phyloP scores from a whole-genome alignment of 805 yeast genomes.

The Candida qinlingensis region DNA sequence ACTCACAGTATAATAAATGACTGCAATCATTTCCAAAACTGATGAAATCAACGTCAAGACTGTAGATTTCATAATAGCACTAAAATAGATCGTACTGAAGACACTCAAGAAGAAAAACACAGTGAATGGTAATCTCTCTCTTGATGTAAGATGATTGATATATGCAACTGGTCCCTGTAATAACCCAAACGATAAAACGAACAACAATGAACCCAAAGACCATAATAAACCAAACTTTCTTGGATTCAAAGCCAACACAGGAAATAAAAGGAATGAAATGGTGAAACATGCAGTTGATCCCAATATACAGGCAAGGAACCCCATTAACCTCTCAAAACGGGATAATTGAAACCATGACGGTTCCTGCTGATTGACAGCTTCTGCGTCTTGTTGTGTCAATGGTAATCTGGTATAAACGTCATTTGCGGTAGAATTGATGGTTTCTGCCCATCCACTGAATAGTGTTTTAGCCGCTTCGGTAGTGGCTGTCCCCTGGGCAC shows the following conservation, averaged over 20 bases:
- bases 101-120: slow-evolving; percentile 77
- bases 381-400: slow-evolving; percentile 46
- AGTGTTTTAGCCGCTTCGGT: slow-evolving; percentile 32
- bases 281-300: slow-evolving; percentile 80
- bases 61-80: slow-evolving; percentile 63
- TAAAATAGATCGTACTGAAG: slow-evolving; percentile 69
- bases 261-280: slow-evolving; percentile 77
- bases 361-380: slow-evolving; percentile 41
- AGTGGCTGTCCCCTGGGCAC: slow-evolving; percentile 22
- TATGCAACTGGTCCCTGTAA: slow-evolving; percentile 90
- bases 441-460: slow-evolving; percentile 34
- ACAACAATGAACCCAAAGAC: slow-evolving; percentile 86
- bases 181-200: slow-evolving; percentile 84
- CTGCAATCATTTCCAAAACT: slow-evolving; percentile 73
- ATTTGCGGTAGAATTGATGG: slow-evolving; percentile 37
- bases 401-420: slow-evolving; percentile 66
- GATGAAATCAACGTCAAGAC: slow-evolving; percentile 73
- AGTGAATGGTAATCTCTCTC: slow-evolving; percentile 76
- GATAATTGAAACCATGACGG: slow-evolving; percentile 75
- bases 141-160: slow-evolving; percentile 64
- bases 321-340: slow-evolving; percentile 72
- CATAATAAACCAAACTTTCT: slow-evolving; percentile 86
- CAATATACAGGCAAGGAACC: slow-evolving; percentile 70
- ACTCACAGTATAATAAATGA: slow-evolving; percentile 83
- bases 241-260: slow-evolving; percentile 84